A percentile compares a stretch with the other conserved stretches of the same genome.
Conservation (phyloP, 2,329 filamentous ascomycete species). For the Sporothrix inflata region DNA sequence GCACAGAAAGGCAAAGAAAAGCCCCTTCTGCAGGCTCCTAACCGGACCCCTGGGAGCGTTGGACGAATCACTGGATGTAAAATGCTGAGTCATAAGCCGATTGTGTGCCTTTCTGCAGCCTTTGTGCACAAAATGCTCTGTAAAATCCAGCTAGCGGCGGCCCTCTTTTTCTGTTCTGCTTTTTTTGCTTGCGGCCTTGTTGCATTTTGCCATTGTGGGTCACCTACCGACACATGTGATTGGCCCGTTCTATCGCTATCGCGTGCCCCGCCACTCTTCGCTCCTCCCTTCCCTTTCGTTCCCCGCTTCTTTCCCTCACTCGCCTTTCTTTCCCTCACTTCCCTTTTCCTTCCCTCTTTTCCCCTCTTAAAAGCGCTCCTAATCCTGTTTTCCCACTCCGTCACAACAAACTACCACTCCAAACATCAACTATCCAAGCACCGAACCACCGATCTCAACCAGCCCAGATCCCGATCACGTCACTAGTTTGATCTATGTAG, state of each 20-base stretch:
- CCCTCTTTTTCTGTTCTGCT: constrained; percentile 5
- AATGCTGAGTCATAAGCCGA: constrained; percentile 5
- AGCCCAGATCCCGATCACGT: background rate
- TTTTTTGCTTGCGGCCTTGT: constrained; percentile 17
- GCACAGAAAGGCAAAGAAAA: constrained; percentile 13
- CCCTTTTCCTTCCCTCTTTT: constrained; percentile 23
- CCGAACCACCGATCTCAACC: constrained; percentile 6
- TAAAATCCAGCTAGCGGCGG: constrained; percentile 19
- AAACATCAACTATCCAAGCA: constrained; percentile 16
- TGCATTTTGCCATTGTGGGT: constrained; percentile 29
- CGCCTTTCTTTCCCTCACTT: constrained; percentile 24
- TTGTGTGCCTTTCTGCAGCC: background rate
- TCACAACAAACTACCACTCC: constrained; percentile 14
- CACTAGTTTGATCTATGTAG: constrained; percentile 22
- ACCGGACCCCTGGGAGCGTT: background rate
- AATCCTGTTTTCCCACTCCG: constrained; percentile 23
- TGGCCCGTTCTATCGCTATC: constrained; percentile 23
- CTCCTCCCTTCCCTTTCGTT: constrained; percentile 21
- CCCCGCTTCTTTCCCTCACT: constrained; percentile 26
- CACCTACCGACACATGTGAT: constrained; percentile 1
- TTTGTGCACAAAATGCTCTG: constrained; percentile 7
- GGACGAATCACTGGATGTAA: constrained; percentile 1
- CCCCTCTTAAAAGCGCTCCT: constrained; percentile 17
- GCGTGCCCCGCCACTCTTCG: constrained; percentile 34
- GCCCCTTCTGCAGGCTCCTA: background rate